phyloP scores from a whole-genome alignment of 331 rosid genomes.

The Rosa hybrid region DNA sequence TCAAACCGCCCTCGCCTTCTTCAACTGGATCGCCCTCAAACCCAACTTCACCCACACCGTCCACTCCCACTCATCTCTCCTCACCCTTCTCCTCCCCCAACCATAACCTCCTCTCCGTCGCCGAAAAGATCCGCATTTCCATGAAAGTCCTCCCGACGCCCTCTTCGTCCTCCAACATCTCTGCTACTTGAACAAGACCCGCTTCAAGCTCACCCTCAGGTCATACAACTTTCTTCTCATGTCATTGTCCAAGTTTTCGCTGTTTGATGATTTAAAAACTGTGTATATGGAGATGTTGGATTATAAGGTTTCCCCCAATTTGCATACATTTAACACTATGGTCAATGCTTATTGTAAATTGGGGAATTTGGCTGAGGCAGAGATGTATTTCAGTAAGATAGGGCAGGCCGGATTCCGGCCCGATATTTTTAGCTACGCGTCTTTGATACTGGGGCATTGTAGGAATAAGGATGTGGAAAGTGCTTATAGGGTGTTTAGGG shows the following conservation, averaged over 20 bases:
- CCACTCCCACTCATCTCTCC: slow-evolving; percentile 17
- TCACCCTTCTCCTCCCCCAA: slow-evolving; percentile 20
- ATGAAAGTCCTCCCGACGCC: slow-evolving; percentile 26
- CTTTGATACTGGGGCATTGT: slow-evolving; percentile 14
- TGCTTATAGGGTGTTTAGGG: slow-evolving; percentile 11
- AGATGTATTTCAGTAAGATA: slow-evolving; percentile 22
- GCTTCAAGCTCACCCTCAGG: slow-evolving; percentile 18
- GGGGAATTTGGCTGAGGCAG: slow-evolving; percentile 26
- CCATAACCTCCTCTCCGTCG: slow-evolving; percentile 6
- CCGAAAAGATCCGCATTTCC: slow-evolving; percentile 22
- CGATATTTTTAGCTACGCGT: neutral
- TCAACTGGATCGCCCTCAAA: slow-evolving; percentile 19
- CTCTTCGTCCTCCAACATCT: slow-evolving; percentile 9
- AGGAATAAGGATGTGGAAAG: slow-evolving; percentile 16
- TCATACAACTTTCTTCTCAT: slow-evolving; percentile 27
- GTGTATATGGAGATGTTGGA: slow-evolving; percentile 23
- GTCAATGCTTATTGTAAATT: slow-evolving; percentile 26
- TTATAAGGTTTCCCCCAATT: slow-evolving; percentile 1
- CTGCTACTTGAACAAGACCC: neutral
- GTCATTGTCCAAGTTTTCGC: slow-evolving; percentile 15
- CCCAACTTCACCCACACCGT: slow-evolving; percentile 21
- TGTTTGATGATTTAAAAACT: slow-evolving; percentile 13
- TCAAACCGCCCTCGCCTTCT: slow-evolving; percentile 23
- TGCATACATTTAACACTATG: slow-evolving; percentile 30
- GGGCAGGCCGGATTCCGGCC: neutral